Evolutionary conservation across 306 rosid genomes (phyloP), one percentile per base, ranked within the genome.

Genomic region (Nissolia schottii): DNA sequence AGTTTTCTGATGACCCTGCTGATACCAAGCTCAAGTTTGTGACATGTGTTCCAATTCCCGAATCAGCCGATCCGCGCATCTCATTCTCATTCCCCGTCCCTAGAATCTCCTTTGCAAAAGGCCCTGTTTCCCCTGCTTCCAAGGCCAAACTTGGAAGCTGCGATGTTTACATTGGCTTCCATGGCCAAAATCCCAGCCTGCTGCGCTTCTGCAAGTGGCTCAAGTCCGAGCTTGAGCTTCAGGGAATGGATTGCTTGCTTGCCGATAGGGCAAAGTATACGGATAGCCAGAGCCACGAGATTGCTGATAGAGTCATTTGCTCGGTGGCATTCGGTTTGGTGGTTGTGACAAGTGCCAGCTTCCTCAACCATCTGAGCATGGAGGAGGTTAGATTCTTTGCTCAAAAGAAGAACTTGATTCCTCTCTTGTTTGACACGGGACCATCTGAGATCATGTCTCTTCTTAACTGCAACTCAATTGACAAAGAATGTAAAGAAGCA

Each of bases 11-110:
- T 64, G 84, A 82, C 64, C 65, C 80, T 41, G 29, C 84, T 23
- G 92, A 85, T 57, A 72, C 85, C 23, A 79, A 75, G 60, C 70
- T 85, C 80, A 89, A 82, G 67, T 87, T 43, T 27, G 74, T 86
- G 32, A 77, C 87, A 18, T 80, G 88, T 54, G 79, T 79, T 41
- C 75, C 86, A 7, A 74, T 77, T 43, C 70, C 86, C 10, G 88
- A 80, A 72, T 12, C 86, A 22, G 81, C 79, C 15, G 87, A 89
- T 15, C 89, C 91, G 0, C 83, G 98, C 20, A 86, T 90, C 67
- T 93, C 98, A 0, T 93, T 90, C 77, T 85, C 98, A 9, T 93
- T 90, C 67, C 96, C 96, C 2, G 90, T 84, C 19, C 96, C 95
- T 22, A 75, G 96, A 62, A 73, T 81, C 15, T 90, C 96, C 18